Evolutionary conservation across 176 grass and related monocot genomes (phyloP).

Genomic region (Raddia distichophylla): DNA sequence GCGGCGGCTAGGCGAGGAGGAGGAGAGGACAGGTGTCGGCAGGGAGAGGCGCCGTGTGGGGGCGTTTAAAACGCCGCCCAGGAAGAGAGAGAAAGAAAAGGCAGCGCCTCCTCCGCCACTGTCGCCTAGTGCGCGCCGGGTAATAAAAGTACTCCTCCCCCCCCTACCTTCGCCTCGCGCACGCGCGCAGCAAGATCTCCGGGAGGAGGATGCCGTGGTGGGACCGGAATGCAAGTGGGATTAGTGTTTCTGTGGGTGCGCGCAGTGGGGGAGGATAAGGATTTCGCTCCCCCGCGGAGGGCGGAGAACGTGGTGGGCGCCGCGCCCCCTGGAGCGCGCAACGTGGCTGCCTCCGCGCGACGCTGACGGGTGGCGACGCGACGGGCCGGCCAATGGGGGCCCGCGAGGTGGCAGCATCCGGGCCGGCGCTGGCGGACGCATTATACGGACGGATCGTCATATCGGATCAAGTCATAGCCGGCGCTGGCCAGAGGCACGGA

Average conservation of each 20-base stretch:
- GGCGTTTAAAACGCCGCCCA: slow-evolving; percentile 43
- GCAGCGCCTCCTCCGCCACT: not conserved
- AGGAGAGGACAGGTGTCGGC: slow-evolving; percentile 53
- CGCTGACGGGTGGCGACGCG: slow-evolving; percentile 34
- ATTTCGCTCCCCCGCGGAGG: not conserved
- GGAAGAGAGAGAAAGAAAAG: not conserved
- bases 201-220: not conserved
- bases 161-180: slow-evolving; percentile 14
- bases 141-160: slow-evolving; percentile 40
- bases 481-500: too few species aligned
- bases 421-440: not conserved
- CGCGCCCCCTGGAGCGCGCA: slow-evolving; percentile 12
- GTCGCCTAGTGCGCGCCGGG: slow-evolving; percentile 43
- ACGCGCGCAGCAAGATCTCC: slow-evolving; percentile 11
- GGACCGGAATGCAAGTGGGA: not conserved
- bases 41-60: slow-evolving; percentile 15
- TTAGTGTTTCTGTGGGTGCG: fast-evolving
- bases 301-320: slow-evolving; percentile 34
- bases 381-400: slow-evolving; percentile 44
- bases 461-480: too few species aligned
- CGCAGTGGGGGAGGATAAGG: not conserved
- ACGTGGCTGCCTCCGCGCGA: slow-evolving; percentile 63
- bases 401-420: slow-evolving; percentile 51
- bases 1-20: slow-evolving; percentile 57
- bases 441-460: slow-evolving; percentile 42